phyloP scores from a whole-genome alignment of 768 basidiomycete species.

The Leccinum variicolor region DNA sequence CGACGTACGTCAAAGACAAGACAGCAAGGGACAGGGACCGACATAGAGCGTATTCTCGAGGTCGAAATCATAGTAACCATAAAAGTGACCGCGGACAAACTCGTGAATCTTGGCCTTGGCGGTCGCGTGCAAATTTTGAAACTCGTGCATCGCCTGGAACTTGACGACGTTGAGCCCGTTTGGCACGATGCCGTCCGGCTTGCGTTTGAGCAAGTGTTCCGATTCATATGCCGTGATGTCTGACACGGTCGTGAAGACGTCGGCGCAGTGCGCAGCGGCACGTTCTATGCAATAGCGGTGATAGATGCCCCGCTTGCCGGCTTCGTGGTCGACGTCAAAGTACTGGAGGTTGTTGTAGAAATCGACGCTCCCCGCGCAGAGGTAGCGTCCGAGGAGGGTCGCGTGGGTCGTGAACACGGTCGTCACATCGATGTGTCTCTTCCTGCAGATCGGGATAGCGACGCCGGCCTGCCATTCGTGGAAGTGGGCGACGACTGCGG shows the following conservation, averaged over 20 bases:
- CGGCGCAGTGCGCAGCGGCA: conserved; percentile 89
- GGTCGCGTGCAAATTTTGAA: conserved; percentile 91
- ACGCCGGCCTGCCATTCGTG: conserved; percentile 99
- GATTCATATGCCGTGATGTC: conserved; percentile 98
- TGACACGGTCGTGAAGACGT: conserved; percentile 97
- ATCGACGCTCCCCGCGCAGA: conserved; percentile 97
- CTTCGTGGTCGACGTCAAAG: conserved; percentile 99
- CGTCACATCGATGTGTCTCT: conserved; percentile 96
- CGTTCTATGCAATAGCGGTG: conserved; percentile 98
- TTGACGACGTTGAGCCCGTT: conserved; percentile 99
- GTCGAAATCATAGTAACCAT: conserved; percentile 96
- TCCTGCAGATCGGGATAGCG: conserved; percentile 91
- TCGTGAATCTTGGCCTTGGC: conserved; percentile 99
- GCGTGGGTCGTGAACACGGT: conserved; percentile 99
- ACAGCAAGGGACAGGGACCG: conserved; percentile 20
- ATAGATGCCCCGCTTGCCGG: conserved; percentile 98
- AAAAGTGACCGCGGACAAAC: conserved; percentile 96
- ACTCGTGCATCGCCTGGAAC: conserved; percentile 99
- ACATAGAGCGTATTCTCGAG: conserved; percentile 89
- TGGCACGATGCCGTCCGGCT: conserved; percentile 94
- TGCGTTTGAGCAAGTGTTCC: conserved; percentile 95
- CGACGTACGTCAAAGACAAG: neutral
- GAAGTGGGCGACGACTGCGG: conserved; percentile 95
- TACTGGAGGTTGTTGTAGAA: conserved; percentile 99
- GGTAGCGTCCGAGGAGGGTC: conserved; percentile 95